A percentile compares a stretch with the other conserved stretches of the same genome.
phyloP scores from a whole-genome alignment of 2,329 filamentous ascomycete genomes.

The Alternaria viburni region DNA sequence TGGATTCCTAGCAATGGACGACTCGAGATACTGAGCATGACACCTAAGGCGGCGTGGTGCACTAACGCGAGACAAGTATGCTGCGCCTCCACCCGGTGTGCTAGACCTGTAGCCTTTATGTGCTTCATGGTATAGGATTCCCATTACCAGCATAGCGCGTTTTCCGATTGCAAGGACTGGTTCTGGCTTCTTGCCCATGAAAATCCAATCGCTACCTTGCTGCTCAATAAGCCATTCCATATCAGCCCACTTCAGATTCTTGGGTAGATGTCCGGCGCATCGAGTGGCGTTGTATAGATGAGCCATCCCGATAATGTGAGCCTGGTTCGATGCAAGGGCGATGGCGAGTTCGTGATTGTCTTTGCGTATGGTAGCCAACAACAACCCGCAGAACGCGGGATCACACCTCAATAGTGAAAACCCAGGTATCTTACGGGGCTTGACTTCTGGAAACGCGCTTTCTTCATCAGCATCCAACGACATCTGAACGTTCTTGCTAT shows the following conservation, averaged over 20 bases:
- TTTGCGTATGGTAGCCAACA: neutral
- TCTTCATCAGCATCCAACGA: no score
- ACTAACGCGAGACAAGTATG: no score
- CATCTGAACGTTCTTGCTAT: no score
- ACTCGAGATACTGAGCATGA: neutral
- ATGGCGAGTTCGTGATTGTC: neutral
- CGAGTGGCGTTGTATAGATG: neutral
- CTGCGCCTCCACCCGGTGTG: no score
- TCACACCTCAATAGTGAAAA: neutral
- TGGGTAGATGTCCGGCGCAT: neutral
- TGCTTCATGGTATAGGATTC: neutral
- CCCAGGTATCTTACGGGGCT: neutral
- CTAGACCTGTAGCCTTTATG: no score
- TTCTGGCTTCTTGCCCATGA: neutral
- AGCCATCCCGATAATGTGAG: neutral
- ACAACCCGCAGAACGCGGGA: neutral
- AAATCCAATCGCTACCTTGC: neutral
- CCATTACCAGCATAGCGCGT: neutral
- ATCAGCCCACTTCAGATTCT: neutral
- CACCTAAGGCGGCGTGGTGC: neutral
- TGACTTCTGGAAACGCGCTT: no score
- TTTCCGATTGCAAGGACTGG: neutral
- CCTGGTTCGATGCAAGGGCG: neutral
- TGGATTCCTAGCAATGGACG: neutral
- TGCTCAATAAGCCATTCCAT: neutral